Evolutionary conservation across 2,329 filamentous ascomycete species (phyloP).

Genomic region (Cladorrhinum sp.): DNA sequence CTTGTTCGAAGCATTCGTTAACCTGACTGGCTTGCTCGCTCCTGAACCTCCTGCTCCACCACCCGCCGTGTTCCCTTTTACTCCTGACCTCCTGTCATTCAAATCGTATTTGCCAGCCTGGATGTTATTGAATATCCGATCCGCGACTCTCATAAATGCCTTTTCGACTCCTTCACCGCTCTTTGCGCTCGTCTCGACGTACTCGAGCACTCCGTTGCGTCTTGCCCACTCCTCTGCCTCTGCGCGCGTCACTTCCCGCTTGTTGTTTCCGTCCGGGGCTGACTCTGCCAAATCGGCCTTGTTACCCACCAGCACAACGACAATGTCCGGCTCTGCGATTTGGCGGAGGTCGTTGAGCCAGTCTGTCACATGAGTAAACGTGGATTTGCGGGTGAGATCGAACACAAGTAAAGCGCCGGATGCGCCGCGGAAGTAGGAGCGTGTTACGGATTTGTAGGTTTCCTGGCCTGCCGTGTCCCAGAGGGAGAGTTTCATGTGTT

Average conservation of each 20-base stretch:
- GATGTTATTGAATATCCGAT: slow-evolving; percentile 95
- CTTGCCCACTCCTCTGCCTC: slow-evolving; percentile 91
- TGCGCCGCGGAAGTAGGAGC: slow-evolving; percentile 85
- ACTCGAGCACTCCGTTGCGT: slow-evolving; percentile 81
- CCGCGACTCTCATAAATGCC: slow-evolving; percentile 89
- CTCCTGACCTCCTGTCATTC: slow-evolving; percentile 86
- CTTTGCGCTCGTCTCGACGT: slow-evolving; percentile 96
- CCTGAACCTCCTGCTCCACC: slow-evolving; percentile 15
- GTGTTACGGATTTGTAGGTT: slow-evolving; percentile 93
- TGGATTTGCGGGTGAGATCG: slow-evolving; percentile 81
- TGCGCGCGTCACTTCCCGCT: slow-evolving; percentile 73
- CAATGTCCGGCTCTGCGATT: slow-evolving; percentile 93
- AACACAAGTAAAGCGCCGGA: slow-evolving; percentile 79
- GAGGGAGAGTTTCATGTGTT: slow-evolving; percentile 87
- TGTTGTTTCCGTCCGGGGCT: slow-evolving; percentile 46
- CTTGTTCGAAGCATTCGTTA: slow-evolving; percentile 40
- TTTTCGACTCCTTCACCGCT: slow-evolving; percentile 90
- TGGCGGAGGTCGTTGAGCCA: slow-evolving; percentile 93
- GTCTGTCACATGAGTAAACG: slow-evolving; percentile 82
- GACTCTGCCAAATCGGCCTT: slow-evolving; percentile 75
- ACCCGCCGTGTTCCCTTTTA: slow-evolving; percentile 66
- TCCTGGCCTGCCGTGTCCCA: slow-evolving; percentile 98
- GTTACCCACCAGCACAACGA: slow-evolving; percentile 92
- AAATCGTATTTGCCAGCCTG: slow-evolving; percentile 92
- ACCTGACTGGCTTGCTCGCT: slow-evolving; percentile 42